Percentiles rank a stretch among this genome's conserved stretches.
phyloP scores from a whole-genome alignment of 306 rosid species.

The Acacia crassicarpa region DNA sequence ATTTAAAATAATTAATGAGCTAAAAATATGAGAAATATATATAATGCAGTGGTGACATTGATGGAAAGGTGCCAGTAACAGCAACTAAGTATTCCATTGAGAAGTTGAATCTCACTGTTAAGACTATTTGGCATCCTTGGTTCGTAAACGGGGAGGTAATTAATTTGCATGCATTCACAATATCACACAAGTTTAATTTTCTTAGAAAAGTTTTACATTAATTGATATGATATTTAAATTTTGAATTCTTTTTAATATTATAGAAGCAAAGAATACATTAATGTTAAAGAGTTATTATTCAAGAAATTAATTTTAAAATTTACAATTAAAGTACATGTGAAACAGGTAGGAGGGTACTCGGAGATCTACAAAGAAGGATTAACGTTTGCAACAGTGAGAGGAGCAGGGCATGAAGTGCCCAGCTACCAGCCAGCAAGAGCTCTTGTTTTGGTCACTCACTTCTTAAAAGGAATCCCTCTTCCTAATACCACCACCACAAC shows the following conservation, averaged over 20 bases:
- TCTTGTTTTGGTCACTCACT: no score
- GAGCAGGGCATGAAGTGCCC: no score
- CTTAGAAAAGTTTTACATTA: no score
- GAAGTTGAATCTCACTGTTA: constrained; percentile 58
- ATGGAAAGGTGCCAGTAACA: constrained; percentile 82
- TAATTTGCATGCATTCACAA: constrained; percentile 12
- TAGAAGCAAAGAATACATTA: no score
- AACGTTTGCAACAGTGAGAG: no score
- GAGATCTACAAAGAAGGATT: constrained; percentile 38
- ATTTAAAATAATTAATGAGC: not conserved
- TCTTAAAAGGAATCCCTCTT: constrained; percentile 48
- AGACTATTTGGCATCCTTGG: constrained; percentile 78
- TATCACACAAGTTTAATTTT: not conserved
- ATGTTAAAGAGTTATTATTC: no score
- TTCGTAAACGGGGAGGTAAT: constrained; percentile 60
- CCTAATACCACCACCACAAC: no score
- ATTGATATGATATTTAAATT: no score
- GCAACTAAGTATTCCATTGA: constrained; percentile 76
- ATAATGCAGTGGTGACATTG: constrained; percentile 69
- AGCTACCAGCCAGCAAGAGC: no score
- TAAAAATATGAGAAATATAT: not conserved
- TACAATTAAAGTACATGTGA: not conserved
- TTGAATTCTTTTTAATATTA: no score
- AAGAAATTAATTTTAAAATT: no score
- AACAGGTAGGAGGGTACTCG: constrained; percentile 64